phyloP scores from a whole-genome alignment of 495 filamentous ascomycete genomes.

The Aspergillus olivimuriae region DNA sequence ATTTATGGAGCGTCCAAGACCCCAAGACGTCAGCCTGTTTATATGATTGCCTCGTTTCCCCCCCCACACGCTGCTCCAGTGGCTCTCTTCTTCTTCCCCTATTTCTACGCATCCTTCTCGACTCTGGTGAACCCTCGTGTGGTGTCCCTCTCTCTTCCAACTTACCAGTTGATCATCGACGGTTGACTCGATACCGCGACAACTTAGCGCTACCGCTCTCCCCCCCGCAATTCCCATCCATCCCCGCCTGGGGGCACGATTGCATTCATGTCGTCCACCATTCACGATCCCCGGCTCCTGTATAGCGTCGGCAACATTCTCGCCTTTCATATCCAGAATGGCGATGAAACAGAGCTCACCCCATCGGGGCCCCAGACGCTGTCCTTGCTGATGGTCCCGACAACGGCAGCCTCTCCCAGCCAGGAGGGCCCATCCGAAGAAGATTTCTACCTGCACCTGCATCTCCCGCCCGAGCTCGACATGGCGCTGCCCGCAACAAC shows the following conservation, averaged over 20 bases:
- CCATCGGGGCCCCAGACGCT: conserved; percentile 82
- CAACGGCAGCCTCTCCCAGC: conserved; percentile 61
- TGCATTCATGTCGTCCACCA: conserved; percentile 8
- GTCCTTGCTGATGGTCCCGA: conserved; percentile 90
- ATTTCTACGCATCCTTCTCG: background rate
- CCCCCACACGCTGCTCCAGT: background rate
- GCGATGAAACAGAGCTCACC: conserved; percentile 74
- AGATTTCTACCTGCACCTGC: conserved; percentile 92
- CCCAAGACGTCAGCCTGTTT: background rate
- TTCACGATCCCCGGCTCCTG: conserved; percentile 67
- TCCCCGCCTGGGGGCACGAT: background rate
- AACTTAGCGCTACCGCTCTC: background rate
- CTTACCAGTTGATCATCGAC: no score
- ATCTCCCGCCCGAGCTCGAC: conserved; percentile 89
- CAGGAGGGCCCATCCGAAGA: conserved; percentile 57
- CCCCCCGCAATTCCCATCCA: background rate
- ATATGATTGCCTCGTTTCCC: background rate
- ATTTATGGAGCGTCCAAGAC: no score
- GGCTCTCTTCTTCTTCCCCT: background rate
- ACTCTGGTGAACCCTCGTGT: background rate
- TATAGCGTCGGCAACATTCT: conserved; percentile 79
- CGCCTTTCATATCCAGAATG: conserved; percentile 83
- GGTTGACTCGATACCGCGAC: no score
- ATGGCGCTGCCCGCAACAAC: conserved; percentile 85
- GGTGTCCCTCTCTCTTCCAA: background rate